Base-by-base conservation (phyloP, 371 early-diverging fungal genomes). In the Lichtheimia hyalospora region DNA sequence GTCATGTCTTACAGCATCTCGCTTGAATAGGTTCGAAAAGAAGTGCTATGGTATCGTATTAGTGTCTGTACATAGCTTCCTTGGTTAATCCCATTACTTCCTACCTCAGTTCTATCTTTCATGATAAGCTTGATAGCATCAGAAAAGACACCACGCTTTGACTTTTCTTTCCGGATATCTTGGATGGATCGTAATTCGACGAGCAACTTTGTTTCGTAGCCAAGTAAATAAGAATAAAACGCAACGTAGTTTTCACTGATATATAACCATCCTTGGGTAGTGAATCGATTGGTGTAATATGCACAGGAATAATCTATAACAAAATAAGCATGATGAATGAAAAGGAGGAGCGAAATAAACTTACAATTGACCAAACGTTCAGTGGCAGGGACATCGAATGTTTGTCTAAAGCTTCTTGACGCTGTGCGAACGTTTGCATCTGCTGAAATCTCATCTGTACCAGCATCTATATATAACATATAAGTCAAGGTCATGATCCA, bases 191-290 rank as follows among this genome's bases (percentile, higher is more conserved):
- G 94, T 41, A 98, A 78, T 71, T 94, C 93, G 18, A 98, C 70
- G 49, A 92, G 81, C 16, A 96, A 68, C 71, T 93, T 94, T 14
- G 95, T 96, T 69, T 98, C 98, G 20, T 85, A 84, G 0, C 96
- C 97, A 39, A 98, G 82, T 51, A 97, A 82, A 68, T 91, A 96
- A 15, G 97, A 93, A 73, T 98, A 96, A 67, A 97, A 98, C 65
- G 91, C 92, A 16, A 96, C 68, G 57, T 94, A 92, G 62, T 95
- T 92, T 70, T 94, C 89, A 57, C 92, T 91, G 39, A 98, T 85
- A 67, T 98, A 98, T 75, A 97, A 79, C 98, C 98, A 98, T 0
- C 98, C 98, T 74, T 98, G 98, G 70, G 93, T 92, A 52, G 89
- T 82, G 66, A 93, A 83, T 62, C 91, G 82, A 53, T 86, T 86